Conservation (phyloP, 495 filamentous ascomycete genomes). For the Talaromyces liani region DNA sequence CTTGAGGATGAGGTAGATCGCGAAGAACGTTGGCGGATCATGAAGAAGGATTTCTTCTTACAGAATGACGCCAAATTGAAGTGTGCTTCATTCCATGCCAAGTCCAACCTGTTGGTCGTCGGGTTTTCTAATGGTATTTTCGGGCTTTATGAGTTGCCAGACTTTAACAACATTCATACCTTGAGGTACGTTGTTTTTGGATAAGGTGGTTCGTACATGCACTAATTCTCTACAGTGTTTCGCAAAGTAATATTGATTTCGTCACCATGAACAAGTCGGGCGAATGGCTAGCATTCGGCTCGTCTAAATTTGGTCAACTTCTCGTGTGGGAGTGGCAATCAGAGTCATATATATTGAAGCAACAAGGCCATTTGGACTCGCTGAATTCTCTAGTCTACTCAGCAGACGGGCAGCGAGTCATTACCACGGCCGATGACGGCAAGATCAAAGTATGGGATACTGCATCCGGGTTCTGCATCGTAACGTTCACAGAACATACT, state of each 20-base stretch:
- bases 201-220: background rate
- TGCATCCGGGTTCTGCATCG: constrained; percentile 92
- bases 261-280: constrained; percentile 88
- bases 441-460: constrained; percentile 99
- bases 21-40: constrained; percentile 76
- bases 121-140: constrained; percentile 95
- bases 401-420: constrained; percentile 83
- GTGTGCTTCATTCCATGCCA: constrained; percentile 78
- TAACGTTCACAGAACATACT: constrained; percentile 95
- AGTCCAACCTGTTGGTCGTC: constrained; percentile 80
- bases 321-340: constrained; percentile 99
- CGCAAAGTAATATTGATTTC: constrained; percentile 90
- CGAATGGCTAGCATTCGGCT: constrained; percentile 98
- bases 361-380: constrained; percentile 95
- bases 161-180: constrained; percentile 91
- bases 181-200: constrained; percentile 40
- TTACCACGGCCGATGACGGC: constrained; percentile 91
- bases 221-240: constrained; percentile 59
- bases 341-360: constrained; percentile 97
- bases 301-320: constrained; percentile 86
- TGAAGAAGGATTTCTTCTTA: constrained; percentile 82
- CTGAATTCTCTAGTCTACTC: constrained; percentile 92
- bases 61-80: constrained; percentile 82
- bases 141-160: constrained; percentile 90
- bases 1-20: constrained; percentile 14